Percentiles rank a stretch among this genome's conserved stretches.
phyloP scores from a whole-genome alignment of 257 asterid species.

The Oldenlandia corymbosa region DNA sequence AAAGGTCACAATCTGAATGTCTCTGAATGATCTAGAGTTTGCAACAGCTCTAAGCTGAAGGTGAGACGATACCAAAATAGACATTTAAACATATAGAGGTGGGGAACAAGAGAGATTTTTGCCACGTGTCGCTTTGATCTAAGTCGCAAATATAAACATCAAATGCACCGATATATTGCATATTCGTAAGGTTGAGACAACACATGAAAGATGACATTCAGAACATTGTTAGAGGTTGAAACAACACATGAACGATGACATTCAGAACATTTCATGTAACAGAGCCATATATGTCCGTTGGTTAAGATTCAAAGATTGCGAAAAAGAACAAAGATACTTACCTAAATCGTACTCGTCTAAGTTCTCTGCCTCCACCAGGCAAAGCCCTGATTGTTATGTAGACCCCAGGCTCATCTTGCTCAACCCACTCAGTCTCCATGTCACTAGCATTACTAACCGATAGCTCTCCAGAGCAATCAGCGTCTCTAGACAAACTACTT shows the following conservation, averaged over 20 bases:
- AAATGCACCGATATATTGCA: background rate
- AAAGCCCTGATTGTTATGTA: conserved; percentile 75
- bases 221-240: background rate
- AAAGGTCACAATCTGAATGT: too few species aligned
- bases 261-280: background rate
- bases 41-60: too few species aligned
- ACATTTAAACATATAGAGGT: too few species aligned
- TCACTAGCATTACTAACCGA: conserved; percentile 92
- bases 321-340: conserved; percentile 24
- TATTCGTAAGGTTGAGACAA: background rate
- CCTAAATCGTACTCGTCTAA: conserved; percentile 95
- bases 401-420: conserved; percentile 96
- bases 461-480: conserved; percentile 79
- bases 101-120: background rate
- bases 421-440: conserved; percentile 91
- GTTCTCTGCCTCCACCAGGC: conserved; percentile 89
- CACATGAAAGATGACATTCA: background rate
- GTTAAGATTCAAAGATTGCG: background rate
- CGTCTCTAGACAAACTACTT: conserved; percentile 72
- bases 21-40: too few species aligned
- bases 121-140: background rate
- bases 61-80: too few species aligned
- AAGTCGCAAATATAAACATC: background rate
- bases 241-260: background rate
- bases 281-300: background rate